Evolutionary conservation across 2,329 filamentous ascomycete species (phyloP).

Genomic region (Fusarium sp.): DNA sequence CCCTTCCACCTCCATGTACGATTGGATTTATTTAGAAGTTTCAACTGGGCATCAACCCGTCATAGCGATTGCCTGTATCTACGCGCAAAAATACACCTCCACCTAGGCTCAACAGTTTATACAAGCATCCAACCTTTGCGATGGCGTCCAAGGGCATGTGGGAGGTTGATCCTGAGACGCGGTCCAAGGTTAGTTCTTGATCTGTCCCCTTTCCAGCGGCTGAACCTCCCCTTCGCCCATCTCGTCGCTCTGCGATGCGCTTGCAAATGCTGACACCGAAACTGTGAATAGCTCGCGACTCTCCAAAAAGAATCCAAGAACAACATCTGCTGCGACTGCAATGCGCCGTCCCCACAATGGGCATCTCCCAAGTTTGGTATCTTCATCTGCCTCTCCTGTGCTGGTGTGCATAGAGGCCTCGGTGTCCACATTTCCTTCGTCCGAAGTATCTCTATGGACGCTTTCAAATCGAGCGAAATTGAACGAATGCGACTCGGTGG

Average conservation of each 20-base stretch:
- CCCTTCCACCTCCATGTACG: slow-evolving; percentile 32
- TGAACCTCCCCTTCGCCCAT: slow-evolving; percentile 6
- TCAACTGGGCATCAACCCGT: slow-evolving; percentile 27
- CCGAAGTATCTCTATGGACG: slow-evolving; percentile 97
- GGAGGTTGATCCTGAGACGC: slow-evolving; percentile 98
- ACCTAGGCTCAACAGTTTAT: not conserved
- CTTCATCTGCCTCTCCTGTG: slow-evolving; percentile 98
- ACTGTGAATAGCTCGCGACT: slow-evolving; percentile 74
- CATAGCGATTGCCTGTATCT: slow-evolving; percentile 8
- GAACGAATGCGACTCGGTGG: slow-evolving; percentile 93
- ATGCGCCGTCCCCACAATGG: slow-evolving; percentile 97
- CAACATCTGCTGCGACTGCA: slow-evolving; percentile 93
- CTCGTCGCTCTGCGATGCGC: slow-evolving; percentile 1
- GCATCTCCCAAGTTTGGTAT: slow-evolving; percentile 96
- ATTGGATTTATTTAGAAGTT: slow-evolving; percentile 10
- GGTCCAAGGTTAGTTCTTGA: slow-evolving; percentile 78
- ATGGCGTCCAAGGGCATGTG: slow-evolving; percentile 86
- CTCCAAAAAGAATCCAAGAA: slow-evolving; percentile 93
- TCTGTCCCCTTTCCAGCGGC: slow-evolving; percentile 13
- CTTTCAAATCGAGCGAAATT: slow-evolving; percentile 93
- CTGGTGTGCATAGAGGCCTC: slow-evolving; percentile 91
- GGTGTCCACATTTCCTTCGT: slow-evolving; percentile 99
- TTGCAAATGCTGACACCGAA: slow-evolving; percentile 25
- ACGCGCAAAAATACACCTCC: slow-evolving; percentile 4
- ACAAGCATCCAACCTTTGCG: slow-evolving; percentile 26